A percentile compares a stretch with the other conserved stretches of the same genome.
These are phyloP conservation scores for Rhodotorula sp. DNA, from an alignment of 1,284 basidiomycete genomes.

Conservation along the genomic window DNA sequence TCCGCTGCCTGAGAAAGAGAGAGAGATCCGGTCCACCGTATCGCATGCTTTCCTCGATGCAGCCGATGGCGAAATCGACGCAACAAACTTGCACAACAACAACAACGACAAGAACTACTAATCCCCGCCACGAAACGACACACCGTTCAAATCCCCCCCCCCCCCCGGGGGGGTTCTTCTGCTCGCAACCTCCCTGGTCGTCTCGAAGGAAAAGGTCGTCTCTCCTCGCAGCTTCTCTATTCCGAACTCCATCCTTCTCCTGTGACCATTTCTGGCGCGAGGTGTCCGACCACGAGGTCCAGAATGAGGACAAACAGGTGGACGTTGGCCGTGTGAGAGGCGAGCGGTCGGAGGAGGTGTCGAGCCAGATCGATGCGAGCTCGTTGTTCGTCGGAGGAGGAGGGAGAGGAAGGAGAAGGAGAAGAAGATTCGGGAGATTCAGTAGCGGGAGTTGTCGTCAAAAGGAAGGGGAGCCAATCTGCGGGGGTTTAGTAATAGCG, in stretches of 20 bases:
- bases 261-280: conserved; percentile 65
- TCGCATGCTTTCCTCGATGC: too few species aligned
- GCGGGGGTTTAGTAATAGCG: conserved; percentile 32
- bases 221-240: conserved; percentile 2
- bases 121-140: too few species aligned
- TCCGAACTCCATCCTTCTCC: conserved; percentile 16
- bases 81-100: too few species aligned
- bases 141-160: too few species aligned
- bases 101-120: too few species aligned
- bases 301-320: conserved; percentile 65
- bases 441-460: conserved; percentile 37
- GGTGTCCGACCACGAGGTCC: conserved; percentile 60
- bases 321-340: conserved; percentile 61
- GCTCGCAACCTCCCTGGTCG: background rate
- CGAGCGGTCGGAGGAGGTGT: conserved; percentile 60
- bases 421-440: background rate
- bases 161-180: too few species aligned
- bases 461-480: conserved; percentile 55
- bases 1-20: too few species aligned
- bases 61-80: too few species aligned
- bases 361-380: conserved; percentile 50
- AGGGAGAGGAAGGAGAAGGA: background rate
- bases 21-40: too few species aligned
- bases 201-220: background rate
- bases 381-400: conserved; percentile 37